These are phyloP conservation scores for Lagenidium sp. DNA, from an alignment of 352 stramenopile species.

Conservation along the genomic window DNA sequence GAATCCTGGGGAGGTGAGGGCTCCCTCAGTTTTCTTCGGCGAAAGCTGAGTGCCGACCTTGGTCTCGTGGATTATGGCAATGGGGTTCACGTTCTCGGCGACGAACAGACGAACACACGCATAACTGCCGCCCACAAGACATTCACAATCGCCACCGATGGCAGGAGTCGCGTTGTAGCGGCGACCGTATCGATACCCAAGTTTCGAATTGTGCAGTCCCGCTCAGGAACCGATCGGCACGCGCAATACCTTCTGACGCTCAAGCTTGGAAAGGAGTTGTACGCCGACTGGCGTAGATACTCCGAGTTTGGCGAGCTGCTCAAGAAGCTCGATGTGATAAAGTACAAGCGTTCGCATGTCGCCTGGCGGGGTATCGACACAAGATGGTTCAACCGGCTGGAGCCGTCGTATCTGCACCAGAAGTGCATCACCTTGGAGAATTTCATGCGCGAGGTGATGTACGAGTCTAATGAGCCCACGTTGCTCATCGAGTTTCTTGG, in stretches of 20 bases:
- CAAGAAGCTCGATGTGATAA: conserved; percentile 62
- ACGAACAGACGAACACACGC: conserved; percentile 78
- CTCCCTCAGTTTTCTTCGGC: conserved; percentile 50
- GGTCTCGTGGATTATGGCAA: conserved; percentile 56
- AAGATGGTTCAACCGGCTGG: conserved; percentile 81
- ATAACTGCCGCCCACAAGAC: conserved; percentile 83
- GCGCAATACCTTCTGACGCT: conserved; percentile 85
- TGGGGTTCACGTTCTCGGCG: conserved; percentile 59
- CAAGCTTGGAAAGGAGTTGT: conserved; percentile 81
- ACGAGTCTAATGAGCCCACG: conserved; percentile 71
- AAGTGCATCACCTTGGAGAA: conserved; percentile 87
- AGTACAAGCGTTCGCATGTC: conserved; percentile 47
- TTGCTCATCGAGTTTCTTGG: conserved; percentile 78
- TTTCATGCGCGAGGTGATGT: conserved; percentile 85
- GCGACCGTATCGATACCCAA: conserved; percentile 79
- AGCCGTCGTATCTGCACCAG: conserved; percentile 81
- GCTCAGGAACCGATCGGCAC: conserved; percentile 68
- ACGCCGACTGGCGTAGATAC: conserved; percentile 82
- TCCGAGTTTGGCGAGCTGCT: conserved; percentile 82
- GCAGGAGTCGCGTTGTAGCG: conserved; percentile 71
- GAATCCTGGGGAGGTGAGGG: conserved; percentile 72
- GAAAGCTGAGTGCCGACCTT: conserved; percentile 61
- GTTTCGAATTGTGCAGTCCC: conserved; percentile 83
- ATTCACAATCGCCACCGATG: conserved; percentile 66
- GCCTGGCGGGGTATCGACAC: conserved; percentile 75